phyloP scores from a whole-genome alignment of 305 asterid genomes.

The Fraxinus sp. region DNA sequence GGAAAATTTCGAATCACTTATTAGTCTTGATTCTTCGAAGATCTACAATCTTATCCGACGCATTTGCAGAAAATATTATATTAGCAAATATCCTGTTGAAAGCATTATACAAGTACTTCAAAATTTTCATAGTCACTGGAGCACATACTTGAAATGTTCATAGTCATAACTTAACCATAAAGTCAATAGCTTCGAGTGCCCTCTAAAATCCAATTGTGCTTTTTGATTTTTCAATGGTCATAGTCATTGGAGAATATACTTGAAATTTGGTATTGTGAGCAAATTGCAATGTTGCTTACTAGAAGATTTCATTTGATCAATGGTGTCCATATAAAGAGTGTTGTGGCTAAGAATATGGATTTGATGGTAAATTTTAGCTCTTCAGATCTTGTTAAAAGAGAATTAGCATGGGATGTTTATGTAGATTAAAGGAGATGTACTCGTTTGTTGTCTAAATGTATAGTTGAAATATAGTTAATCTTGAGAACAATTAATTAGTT shows the following conservation, averaged over 20 bases:
- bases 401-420: background rate
- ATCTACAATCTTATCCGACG: background rate
- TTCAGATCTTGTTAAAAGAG: background rate
- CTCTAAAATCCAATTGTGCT: background rate
- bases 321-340: background rate
- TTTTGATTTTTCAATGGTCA: background rate
- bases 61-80: background rate
- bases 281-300: background rate
- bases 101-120: background rate
- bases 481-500: background rate
- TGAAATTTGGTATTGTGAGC: background rate
- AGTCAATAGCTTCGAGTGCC: background rate
- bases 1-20: background rate
- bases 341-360: background rate
- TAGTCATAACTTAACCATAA: background rate
- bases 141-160: background rate
- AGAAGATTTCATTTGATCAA: background rate
- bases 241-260: background rate
- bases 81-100: background rate
- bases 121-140: background rate
- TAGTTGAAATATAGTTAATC: background rate
- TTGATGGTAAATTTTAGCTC: background rate
- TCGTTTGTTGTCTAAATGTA: background rate
- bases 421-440: background rate
- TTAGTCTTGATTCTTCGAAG: constrained; percentile 6